Percentiles rank a stretch among this genome's conserved stretches.
Conservation (phyloP, 2,329 filamentous ascomycete species). For the Curvularia sp. region DNA sequence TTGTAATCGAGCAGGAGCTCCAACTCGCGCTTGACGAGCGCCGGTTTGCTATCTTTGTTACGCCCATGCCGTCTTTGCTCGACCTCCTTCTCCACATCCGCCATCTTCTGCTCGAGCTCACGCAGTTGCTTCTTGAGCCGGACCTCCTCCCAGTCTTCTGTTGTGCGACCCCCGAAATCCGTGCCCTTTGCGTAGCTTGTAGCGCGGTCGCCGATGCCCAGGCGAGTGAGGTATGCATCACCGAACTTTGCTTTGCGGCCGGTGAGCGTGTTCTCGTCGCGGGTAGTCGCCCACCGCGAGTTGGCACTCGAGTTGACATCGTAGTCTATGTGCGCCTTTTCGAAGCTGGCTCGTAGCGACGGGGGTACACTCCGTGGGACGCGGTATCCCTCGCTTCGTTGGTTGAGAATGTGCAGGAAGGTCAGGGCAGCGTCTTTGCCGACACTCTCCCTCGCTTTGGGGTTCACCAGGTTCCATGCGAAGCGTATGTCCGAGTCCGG, state of each 20-base stretch:
- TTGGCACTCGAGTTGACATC: slow-evolving; percentile 80
- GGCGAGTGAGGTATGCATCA: slow-evolving; percentile 90
- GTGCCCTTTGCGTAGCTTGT: slow-evolving; percentile 74
- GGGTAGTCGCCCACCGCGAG: slow-evolving; percentile 79
- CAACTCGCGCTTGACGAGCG: slow-evolving; percentile 90
- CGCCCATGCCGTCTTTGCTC: slow-evolving; percentile 63
- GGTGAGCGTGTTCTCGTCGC: slow-evolving; percentile 80
- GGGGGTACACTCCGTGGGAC: slow-evolving; percentile 92
- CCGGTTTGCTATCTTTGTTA: slow-evolving; percentile 78
- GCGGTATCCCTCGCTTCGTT: slow-evolving; percentile 91
- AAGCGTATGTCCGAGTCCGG: slow-evolving; percentile 82
- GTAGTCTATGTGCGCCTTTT: slow-evolving; percentile 96
- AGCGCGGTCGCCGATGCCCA: slow-evolving; percentile 77
- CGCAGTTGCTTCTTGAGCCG: slow-evolving; percentile 89
- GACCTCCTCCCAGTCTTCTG: slow-evolving; percentile 96
- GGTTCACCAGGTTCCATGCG: slow-evolving; percentile 98
- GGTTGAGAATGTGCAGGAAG: slow-evolving; percentile 96
- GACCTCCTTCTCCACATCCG: slow-evolving; percentile 77
- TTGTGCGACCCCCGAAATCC: slow-evolving; percentile 85
- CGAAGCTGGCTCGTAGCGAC: slow-evolving; percentile 88
- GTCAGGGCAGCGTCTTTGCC: slow-evolving; percentile 94
- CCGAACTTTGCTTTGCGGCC: slow-evolving; percentile 97
- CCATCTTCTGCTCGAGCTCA: slow-evolving; percentile 87
- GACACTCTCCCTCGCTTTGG: slow-evolving; percentile 79
- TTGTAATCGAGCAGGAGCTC: slow-evolving; percentile 97